Evolutionary conservation across 176 grass and related monocot genomes (phyloP).

Genomic region (Eremochloa ophiuroides): DNA sequence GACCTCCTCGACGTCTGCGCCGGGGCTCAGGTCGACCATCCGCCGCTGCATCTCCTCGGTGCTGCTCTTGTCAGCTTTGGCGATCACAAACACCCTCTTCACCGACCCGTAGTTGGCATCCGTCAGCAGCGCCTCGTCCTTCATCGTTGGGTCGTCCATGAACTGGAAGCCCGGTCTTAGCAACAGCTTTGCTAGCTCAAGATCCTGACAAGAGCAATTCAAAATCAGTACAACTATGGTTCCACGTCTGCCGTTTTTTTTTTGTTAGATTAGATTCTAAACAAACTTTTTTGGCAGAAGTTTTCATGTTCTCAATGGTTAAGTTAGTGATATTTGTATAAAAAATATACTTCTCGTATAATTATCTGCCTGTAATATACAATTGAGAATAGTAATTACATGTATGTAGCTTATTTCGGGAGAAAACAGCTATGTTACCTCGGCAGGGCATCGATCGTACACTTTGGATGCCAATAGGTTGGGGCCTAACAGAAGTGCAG

Average conservation of each 20-base stretch:
- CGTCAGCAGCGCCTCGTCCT: conserved; percentile 30
- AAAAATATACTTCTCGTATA: neutral
- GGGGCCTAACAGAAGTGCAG: conserved; percentile 14
- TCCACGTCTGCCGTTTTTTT: neutral
- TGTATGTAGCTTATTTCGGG: neutral
- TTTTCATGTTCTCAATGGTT: neutral
- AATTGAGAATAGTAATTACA: neutral
- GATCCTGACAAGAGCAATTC: conserved; percentile 8
- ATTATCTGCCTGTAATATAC: too few relatives aligned
- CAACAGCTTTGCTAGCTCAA: conserved; percentile 40
- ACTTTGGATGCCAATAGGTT: conserved; percentile 25
- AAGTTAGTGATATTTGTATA: neutral
- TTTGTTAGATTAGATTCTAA: neutral
- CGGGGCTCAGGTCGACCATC: conserved; percentile 31
- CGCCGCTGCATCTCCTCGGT: conserved; percentile 33
- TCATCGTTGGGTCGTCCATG: conserved; percentile 28
- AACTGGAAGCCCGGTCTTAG: conserved; percentile 32
- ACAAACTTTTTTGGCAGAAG: neutral
- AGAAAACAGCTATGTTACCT: conserved; percentile 2
- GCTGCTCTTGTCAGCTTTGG: conserved; percentile 28
- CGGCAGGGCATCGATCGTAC: conserved; percentile 13
- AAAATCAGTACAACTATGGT: neutral
- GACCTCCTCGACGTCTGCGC: conserved; percentile 37
- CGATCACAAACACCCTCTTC: conserved; percentile 44
- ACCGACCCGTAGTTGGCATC: conserved; percentile 39